Evolutionary conservation across 2,329 filamentous ascomycete species (phyloP).

Genomic region (Sporothrix humicola): DNA sequence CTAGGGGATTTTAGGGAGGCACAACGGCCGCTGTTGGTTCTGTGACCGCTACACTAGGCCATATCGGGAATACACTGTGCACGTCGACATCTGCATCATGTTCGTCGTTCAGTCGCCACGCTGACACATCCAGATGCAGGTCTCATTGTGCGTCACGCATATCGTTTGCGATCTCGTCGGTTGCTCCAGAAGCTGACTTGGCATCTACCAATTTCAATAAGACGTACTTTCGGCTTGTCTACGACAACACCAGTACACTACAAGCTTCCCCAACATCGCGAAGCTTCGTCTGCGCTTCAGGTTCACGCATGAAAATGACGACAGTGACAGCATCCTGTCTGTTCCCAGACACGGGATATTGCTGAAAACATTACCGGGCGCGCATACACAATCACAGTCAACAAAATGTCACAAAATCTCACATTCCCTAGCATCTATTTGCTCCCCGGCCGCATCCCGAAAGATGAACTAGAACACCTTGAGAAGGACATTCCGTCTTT

Average conservation of each 20-base stretch:
- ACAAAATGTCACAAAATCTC: conserved; percentile 21
- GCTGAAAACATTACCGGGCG: not conserved
- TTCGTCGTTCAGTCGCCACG: not conserved
- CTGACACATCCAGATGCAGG: not conserved
- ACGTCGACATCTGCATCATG: conserved; percentile 12
- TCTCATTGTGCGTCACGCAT: not conserved
- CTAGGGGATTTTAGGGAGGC: not conserved
- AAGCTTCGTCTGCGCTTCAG: not conserved
- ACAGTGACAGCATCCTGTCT: not conserved
- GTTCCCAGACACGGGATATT: not conserved
- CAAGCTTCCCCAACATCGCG: not conserved
- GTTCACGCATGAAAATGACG: conserved; percentile 6
- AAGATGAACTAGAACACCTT: conserved; percentile 66
- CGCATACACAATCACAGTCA: not conserved
- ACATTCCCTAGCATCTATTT: conserved; percentile 73
- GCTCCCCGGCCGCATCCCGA: conserved; percentile 70
- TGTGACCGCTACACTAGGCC: not conserved
- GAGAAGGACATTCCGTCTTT: conserved; percentile 69
- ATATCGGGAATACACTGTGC: conserved; percentile 11
- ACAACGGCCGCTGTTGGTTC: no score
- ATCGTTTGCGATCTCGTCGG: not conserved
- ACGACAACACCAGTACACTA: not conserved
- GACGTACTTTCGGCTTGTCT: no score
- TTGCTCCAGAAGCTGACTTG: not conserved
- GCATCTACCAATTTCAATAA: not conserved